phyloP scores from a whole-genome alignment of 495 filamentous ascomycete species.

The Trichoderma erinaceum region DNA sequence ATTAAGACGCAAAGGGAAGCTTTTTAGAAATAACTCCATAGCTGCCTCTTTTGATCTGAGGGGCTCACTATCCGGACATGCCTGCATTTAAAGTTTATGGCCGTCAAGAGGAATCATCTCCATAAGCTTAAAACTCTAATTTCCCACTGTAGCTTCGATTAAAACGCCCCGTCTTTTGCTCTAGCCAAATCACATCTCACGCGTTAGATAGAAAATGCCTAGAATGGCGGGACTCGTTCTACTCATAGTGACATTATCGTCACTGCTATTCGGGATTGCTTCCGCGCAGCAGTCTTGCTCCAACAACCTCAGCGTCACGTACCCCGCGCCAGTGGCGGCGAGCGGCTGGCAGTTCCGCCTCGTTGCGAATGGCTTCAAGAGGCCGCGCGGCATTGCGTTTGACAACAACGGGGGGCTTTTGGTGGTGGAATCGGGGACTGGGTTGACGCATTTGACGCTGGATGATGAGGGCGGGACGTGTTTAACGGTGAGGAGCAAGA shows the following conservation, averaged over 20 bases:
- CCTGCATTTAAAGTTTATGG: no score
- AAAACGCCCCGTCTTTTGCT: no score
- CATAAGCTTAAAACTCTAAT: background rate
- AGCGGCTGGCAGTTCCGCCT: constrained; percentile 52
- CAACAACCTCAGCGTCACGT: constrained; percentile 22
- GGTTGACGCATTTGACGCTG: constrained; percentile 50
- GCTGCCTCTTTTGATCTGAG: background rate
- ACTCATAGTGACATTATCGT: background rate
- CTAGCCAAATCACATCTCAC: no score
- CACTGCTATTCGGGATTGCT: background rate
- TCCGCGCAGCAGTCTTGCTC: constrained; percentile 23
- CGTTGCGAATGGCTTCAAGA: constrained; percentile 45
- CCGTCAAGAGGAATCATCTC: no score
- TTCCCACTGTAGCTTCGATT: background rate
- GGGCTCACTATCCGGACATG: background rate
- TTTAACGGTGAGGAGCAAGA: constrained; percentile 32
- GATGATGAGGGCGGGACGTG: constrained; percentile 39
- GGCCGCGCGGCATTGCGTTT: constrained; percentile 55
- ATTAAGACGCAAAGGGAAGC: background rate
- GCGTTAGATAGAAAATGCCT: no score
- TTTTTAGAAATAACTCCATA: background rate
- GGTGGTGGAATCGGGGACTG: constrained; percentile 48
- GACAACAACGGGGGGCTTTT: constrained; percentile 55
- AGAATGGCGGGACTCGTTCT: no score
- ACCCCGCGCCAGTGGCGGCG: constrained; percentile 43